Base-by-base conservation (phyloP, 495 filamentous ascomycete genomes). In the Chaetomium cochliodes region DNA sequence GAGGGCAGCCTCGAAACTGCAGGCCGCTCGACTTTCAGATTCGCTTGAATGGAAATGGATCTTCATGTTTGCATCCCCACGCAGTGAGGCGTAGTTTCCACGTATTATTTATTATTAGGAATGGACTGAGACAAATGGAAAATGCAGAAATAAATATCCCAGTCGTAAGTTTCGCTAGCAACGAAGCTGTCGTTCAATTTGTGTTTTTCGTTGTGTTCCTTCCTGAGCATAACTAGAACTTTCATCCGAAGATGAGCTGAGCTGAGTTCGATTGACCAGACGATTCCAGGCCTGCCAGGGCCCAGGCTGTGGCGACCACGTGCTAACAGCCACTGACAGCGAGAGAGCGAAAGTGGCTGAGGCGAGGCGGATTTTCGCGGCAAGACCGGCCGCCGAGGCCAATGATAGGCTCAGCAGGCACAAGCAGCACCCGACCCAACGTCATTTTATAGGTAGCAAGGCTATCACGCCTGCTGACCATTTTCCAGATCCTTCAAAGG, bases 351-450 rank as follows among this genome's bases (percentile, higher is more conserved):
- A 8, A 20, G 57, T 59, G 41, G 57, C 57, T 59, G 57, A 25
- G 4, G 57, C 57, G 18, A 37, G 57, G 57, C 57, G 41, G 22
- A n/a, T 23, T 46, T 58, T 18, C 12, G 39, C 37, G 28, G 39
- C 56, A 42, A 49, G 18, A 7, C 16, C 18, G 57, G 20, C 16
- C 57, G 5, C n/a, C 5, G 26, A 16, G 25, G 37, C 57, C 7
- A 15, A 30, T 59, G 25, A 47, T 49, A 59, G 42, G 57, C 41
- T 47, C 57, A 59, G 26, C 57, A 30, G 41, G 15, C 16, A 18
- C 60, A 56, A 55, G 37, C 51, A 30, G 39, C 33, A 39, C 12
- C 60, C n/a, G 47, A 63, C 60, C 60, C n/a, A 56, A 63, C 60
- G 51, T 62, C 60, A 62, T 54, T 62, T 54, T 44, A 62, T 41